Conservation (phyloP, 768 basidiomycete genomes). For the Amanita fuliginea region DNA sequence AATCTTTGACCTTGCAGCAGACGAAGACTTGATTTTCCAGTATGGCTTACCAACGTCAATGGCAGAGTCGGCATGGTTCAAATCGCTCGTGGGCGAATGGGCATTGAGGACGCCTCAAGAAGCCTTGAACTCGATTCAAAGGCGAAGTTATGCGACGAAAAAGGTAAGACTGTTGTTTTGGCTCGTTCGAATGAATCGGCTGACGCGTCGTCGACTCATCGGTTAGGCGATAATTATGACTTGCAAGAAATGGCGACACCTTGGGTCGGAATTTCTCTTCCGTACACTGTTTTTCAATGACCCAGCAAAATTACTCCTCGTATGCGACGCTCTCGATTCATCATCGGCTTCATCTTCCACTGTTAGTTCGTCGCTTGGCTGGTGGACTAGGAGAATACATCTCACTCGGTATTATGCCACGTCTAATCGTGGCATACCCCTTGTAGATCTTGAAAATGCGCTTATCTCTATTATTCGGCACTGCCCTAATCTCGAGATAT, state of each 20-base stretch:
- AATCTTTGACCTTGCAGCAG: conserved; percentile 62
- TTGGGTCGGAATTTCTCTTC: conserved; percentile 59
- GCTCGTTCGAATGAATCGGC: background rate
- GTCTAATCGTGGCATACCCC: conserved; percentile 24
- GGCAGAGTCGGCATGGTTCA: conserved; percentile 59
- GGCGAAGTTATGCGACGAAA: conserved; percentile 52
- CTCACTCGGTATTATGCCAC: conserved; percentile 38
- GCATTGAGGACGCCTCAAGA: conserved; percentile 48
- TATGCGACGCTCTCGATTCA: conserved; percentile 42
- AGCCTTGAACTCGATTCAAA: conserved; percentile 44
- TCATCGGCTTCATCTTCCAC: conserved; percentile 22
- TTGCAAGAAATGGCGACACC: conserved; percentile 49
- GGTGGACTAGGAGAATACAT: conserved; percentile 70
- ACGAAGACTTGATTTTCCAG: conserved; percentile 60
- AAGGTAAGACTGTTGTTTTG: conserved; percentile 30
- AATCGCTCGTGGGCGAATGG: conserved; percentile 39
- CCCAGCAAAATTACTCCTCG: conserved; percentile 39
- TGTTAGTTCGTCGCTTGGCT: conserved; percentile 41
- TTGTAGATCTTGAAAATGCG: conserved; percentile 40
- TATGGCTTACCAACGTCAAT: conserved; percentile 49
- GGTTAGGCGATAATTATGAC: conserved; percentile 45
- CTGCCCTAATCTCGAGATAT: conserved; percentile 66
- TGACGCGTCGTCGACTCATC: too few relatives aligned
- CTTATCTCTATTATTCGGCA: conserved; percentile 49
- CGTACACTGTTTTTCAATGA: conserved; percentile 59